These are phyloP conservation scores for Aspergillus sclerotialis DNA, from an alignment of 2,329 filamentous ascomycete genomes.

Conservation along the genomic window DNA sequence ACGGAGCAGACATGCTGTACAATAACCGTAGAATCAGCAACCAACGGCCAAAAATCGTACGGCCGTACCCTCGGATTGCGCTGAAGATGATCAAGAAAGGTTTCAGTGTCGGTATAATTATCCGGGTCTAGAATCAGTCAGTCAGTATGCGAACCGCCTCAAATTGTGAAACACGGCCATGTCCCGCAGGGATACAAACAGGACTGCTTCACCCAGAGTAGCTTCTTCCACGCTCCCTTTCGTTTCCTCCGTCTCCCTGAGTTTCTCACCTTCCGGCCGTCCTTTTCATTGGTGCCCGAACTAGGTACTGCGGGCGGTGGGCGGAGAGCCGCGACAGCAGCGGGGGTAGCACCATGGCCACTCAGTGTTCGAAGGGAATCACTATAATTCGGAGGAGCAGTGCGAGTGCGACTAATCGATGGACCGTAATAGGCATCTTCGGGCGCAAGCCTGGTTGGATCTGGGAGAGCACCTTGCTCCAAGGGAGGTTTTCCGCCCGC, in stretches of 20 bases:
- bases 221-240: conserved; percentile 81
- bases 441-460: conserved; percentile 67
- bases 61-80: conserved; percentile 87
- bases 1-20: conserved; percentile 95
- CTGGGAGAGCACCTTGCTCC: conserved; percentile 38
- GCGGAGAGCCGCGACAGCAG: conserved; percentile 34
- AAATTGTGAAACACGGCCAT: background rate
- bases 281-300: conserved; percentile 24
- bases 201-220: conserved; percentile 95
- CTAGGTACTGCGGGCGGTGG: conserved; percentile 34
- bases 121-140: conserved; percentile 65
- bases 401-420: conserved; percentile 52
- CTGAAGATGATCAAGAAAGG: conserved; percentile 92
- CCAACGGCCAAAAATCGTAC: conserved; percentile 96
- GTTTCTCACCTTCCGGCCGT: conserved; percentile 47
- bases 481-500: conserved; percentile 28
- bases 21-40: conserved; percentile 91
- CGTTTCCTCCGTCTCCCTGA: conserved; percentile 61
- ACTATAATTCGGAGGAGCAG: conserved; percentile 32
- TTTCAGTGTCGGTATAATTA: conserved; percentile 96
- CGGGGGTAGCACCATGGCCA: conserved; percentile 36
- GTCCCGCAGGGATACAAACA: conserved; percentile 49
- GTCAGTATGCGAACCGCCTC: background rate
- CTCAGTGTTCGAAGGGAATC: conserved; percentile 25
- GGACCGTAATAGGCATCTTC: conserved; percentile 70